Base-by-base conservation (phyloP, 108 stramenopile genomes). In the Skeletonema tropicum region DNA sequence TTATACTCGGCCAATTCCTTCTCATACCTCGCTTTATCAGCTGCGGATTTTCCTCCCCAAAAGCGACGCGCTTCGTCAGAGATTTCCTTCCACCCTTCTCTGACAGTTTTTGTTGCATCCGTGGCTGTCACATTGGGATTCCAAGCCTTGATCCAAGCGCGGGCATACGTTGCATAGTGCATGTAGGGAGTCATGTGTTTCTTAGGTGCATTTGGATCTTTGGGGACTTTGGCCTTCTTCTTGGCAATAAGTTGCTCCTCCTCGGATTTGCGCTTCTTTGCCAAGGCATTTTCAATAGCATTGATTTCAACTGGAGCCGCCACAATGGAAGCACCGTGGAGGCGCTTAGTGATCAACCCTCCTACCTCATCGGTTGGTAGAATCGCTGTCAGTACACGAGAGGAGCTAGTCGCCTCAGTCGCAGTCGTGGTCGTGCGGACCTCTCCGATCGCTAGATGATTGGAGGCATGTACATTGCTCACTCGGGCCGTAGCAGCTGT, bases 201-300 rank as follows among this genome's bases (percentile, higher is more conserved):
- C 82, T 88, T 88, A 19, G 88, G 87, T 4, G 92, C 92, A 62
- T 90, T 90, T 26, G 92, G 92, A 62, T 93, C 88, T 64, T 84
- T 83, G 74, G 77, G 38, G 11, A 39, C 38, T 63, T 83, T 83
- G 5, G 11, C 38, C 42, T 78, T 60, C 57, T 80, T 74, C 57
- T 41, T 42, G 35, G 39, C 13, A 55, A 35, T 19, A 65, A 35
- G 33, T 35, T 35, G 33, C 5, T 35, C 33, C 5, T 35, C 7
- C 33, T 21, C 23, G 23, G 23, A 55, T 23, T 55, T 55, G 21
- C 23, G 19, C 52, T 55, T 55, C 6, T 55, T 55, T 23, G 6
- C 17, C 52, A 23, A 19, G 48, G 48, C 21, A 2, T 55, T 2
- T 25, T 55, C 52, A 23, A 29, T 29, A 1, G 52, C 5, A 55